A percentile compares a stretch with the other conserved stretches of the same genome.
Conservation (phyloP, 257 asterid genomes). For the Jasminum sambac region DNA sequence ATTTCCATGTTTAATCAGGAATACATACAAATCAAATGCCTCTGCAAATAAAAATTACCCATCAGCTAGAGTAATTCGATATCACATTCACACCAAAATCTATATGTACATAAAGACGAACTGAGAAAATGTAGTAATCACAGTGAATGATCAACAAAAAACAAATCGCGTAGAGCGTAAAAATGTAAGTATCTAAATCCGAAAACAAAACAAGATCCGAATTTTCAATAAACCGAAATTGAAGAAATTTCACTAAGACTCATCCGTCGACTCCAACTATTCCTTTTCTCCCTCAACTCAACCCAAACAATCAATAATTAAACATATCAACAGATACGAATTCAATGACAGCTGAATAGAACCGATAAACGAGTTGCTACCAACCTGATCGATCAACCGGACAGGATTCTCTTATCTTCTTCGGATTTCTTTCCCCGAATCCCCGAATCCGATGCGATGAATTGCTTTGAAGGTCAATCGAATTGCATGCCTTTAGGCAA, state of each 20-base stretch:
- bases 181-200: not conserved
- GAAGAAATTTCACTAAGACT: slow-evolving; percentile 24
- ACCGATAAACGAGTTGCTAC: not conserved
- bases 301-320: not conserved
- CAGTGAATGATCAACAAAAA: not conserved
- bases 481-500: slow-evolving; percentile 2
- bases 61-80: not conserved
- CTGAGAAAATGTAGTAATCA: not conserved
- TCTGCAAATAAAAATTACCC: not conserved
- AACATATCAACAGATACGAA: slow-evolving; percentile 1
- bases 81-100: not conserved
- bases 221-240: slow-evolving; percentile 14
- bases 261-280: slow-evolving; percentile 21
- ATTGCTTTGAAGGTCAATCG: not conserved
- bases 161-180: not conserved
- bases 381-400: slow-evolving; percentile 20
- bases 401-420: not conserved
- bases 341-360: slow-evolving; percentile 8
- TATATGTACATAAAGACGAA: not conserved
- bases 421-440: slow-evolving; percentile 11
- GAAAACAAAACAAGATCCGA: slow-evolving; percentile 3
- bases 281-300: not conserved
- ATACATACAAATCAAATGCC: slow-evolving; percentile 6
- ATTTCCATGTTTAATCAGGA: slow-evolving; percentile 7
- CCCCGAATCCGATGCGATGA: slow-evolving; percentile 6